phyloP scores from a whole-genome alignment of 2,329 filamentous ascomycete species.

The Colletotrichum cereale region DNA sequence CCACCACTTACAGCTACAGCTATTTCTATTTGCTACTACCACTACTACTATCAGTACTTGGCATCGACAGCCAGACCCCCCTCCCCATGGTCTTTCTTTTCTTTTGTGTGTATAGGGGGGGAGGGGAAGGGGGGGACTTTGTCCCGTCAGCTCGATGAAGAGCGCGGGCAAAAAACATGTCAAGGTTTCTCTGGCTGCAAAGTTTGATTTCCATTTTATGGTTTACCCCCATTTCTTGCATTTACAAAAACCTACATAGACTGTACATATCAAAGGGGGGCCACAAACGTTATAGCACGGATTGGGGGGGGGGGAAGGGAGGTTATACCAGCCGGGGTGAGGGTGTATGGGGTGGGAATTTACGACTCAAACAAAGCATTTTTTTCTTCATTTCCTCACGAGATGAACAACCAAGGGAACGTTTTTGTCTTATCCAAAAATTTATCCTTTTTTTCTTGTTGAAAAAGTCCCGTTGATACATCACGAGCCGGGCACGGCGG shows the following conservation, averaged over 20 bases:
- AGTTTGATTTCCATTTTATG: constrained; percentile 6
- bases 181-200: constrained; percentile 14
- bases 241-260: constrained; percentile 25
- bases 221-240: neutral
- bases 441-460: neutral
- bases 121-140: neutral
- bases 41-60: neutral
- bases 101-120: no score
- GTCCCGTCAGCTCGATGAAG: constrained; percentile 1
- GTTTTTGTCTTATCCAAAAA: no score
- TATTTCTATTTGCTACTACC: no score
- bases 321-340: constrained; percentile 28
- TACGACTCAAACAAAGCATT: constrained; percentile 29
- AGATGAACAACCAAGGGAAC: neutral
- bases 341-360: neutral
- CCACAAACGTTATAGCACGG: constrained; percentile 25
- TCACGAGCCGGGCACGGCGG: neutral
- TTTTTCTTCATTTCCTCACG: neutral
- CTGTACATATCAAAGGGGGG: constrained; percentile 32
- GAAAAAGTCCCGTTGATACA: neutral
- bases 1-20: no score
- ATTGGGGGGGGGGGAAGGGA: no score
- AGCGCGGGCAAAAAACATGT: constrained; percentile 10
- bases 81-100: neutral
- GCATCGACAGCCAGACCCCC: neutral